Evolutionary conservation across 2,329 filamentous ascomycete genomes (phyloP), one percentile per base, ranked within the genome.

Genomic region (Trichocomaceae sp.): DNA sequence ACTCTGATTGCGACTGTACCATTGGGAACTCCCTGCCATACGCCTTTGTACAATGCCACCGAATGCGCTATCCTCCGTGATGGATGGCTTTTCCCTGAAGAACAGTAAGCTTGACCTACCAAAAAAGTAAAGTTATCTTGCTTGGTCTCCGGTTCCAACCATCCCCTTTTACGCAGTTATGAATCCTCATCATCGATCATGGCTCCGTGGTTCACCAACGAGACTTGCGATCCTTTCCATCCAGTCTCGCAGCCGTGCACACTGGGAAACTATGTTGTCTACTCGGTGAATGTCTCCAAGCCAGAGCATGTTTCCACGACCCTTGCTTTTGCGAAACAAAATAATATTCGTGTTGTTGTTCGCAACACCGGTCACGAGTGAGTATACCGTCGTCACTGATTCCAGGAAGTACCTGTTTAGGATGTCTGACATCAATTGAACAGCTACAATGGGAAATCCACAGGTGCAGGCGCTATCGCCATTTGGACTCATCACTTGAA

Each of bases 401-500:
- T 3, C 23, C 23, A 26, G 4, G 23, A 26, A 26, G 23, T 26
- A 26, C n/a, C n/a, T n/a, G n/a, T n/a, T 26, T 26, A 26, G 3
- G 7, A 26, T 26, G 23, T 4, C 23, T 26, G 23, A 26, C 23
- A 3, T 26, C 23, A 3, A 26, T 26, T 26, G 7, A 3, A 26
- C 23, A 26, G 23, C 59, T 79, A 75, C 57, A 70, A 67, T 20
- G 77, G 75, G 15, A 74, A 75, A 55, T 77, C 75, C 0, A 70
- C 70, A 5, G 77, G 77, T 37, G 69, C 71, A 1, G 77, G 77
- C 9, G 71, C 75, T 0, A 62, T 80, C 1, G 73, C 71, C 47
- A 66, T 79, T 53, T 80, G 77, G 77, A 79, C 75, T 3, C 77
- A 79, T 59, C 62, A 75, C 49, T 63, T 79, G 35, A 77, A 78